A percentile compares a stretch with the other conserved stretches of the same genome.
These are phyloP conservation scores for Chamaecyparis obtusa DNA, from an alignment of 75 land plant genomes.

Conservation along the genomic window DNA sequence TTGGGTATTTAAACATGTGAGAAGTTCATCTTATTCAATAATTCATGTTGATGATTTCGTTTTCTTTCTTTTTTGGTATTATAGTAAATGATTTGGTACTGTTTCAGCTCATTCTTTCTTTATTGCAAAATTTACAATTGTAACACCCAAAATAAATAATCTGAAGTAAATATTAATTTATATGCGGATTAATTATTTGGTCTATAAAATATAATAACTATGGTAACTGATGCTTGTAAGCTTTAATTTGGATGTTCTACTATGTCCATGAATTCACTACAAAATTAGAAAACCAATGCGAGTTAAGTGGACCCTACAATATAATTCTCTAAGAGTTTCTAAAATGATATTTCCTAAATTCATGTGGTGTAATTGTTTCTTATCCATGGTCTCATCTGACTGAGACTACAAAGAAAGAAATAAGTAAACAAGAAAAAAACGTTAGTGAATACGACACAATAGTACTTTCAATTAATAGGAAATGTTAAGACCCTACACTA, in stretches of 20 bases:
- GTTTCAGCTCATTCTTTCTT: neutral
- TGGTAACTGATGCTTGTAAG: neutral
- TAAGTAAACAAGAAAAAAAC: neutral
- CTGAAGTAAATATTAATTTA: neutral
- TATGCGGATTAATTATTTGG: neutral
- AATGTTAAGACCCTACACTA: too few relatives aligned
- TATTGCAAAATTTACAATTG: neutral
- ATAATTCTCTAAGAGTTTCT: neutral
- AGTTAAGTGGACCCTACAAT: neutral
- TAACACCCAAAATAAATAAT: neutral
- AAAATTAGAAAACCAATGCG: neutral
- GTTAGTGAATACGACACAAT: neutral
- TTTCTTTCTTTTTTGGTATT: neutral
- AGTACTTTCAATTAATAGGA: neutral
- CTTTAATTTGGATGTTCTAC: neutral
- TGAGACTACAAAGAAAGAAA: neutral
- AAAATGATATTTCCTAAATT: neutral
- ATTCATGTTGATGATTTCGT: neutral
- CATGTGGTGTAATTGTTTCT: neutral
- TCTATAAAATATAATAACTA: neutral
- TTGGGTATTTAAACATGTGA: slow-evolving; percentile 97
- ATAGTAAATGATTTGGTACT: neutral
- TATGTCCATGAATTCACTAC: neutral
- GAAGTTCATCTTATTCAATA: slow-evolving; percentile 5
- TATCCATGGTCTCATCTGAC: neutral